These are phyloP conservation scores for Candida insectorum DNA, from an alignment of 805 yeast genomes.

Conservation along the genomic window DNA sequence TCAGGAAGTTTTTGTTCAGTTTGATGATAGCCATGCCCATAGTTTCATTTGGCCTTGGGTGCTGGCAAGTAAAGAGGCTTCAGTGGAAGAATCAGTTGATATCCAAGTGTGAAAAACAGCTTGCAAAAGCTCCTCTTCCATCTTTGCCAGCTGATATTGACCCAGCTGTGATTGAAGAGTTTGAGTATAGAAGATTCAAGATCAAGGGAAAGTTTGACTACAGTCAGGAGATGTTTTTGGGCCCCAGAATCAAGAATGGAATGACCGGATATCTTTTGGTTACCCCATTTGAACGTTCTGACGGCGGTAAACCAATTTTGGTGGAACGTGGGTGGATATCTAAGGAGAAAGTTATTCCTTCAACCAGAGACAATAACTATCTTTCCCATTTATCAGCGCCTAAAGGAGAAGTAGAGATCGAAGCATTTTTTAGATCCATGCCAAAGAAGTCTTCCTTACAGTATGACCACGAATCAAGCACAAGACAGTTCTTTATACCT, in stretches of 20 bases:
- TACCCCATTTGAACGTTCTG: conserved; percentile 75
- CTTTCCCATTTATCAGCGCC: conserved; percentile 74
- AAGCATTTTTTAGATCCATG: conserved; percentile 70
- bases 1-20: conserved; percentile 41
- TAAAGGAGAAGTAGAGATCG: conserved; percentile 64
- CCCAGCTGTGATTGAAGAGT: conserved; percentile 63
- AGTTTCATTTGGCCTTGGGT: conserved; percentile 78
- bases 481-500: conserved; percentile 71
- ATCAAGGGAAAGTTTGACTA: conserved; percentile 79
- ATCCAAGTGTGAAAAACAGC: conserved; percentile 75
- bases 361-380: conserved; percentile 41
- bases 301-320: conserved; percentile 73
- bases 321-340: conserved; percentile 92
- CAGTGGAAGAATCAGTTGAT: conserved; percentile 86
- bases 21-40: conserved; percentile 75
- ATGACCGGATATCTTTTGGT: conserved; percentile 73
- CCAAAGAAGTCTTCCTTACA: conserved; percentile 61
- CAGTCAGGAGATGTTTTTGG: conserved; percentile 83
- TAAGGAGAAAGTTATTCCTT: conserved; percentile 61
- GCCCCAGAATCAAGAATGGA: conserved; percentile 74
- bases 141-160: conserved; percentile 61
- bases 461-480: conserved; percentile 63
- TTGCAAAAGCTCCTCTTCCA: conserved; percentile 69
- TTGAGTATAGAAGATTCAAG: conserved; percentile 79
- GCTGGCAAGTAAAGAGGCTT: conserved; percentile 87